Conservation (phyloP, 331 rosid genomes). For the Malus hybrid region DNA sequence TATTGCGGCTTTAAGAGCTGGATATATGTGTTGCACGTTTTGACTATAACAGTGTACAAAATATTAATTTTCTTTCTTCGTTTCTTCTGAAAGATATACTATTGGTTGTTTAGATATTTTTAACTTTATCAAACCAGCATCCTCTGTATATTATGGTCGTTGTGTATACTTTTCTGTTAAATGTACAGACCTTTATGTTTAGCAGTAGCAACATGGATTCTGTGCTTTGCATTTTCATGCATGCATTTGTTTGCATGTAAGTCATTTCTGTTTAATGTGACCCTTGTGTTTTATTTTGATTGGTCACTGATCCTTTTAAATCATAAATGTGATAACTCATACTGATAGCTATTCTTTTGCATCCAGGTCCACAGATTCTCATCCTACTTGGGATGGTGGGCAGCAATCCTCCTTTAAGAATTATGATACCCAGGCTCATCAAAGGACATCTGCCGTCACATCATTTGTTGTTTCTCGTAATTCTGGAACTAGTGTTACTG, state of each 20-base stretch:
- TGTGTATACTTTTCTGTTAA: background rate
- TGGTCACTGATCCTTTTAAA: background rate
- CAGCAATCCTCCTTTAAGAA: conserved; percentile 13
- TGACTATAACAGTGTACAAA: background rate
- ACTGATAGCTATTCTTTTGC: conserved; percentile 20
- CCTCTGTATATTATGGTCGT: background rate
- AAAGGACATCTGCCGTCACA: conserved; percentile 28
- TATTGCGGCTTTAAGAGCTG: background rate
- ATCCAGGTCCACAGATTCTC: conserved; percentile 30
- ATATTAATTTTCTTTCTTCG: background rate
- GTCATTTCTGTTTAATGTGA: background rate
- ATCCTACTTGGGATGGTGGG: conserved; percentile 31
- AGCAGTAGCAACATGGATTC: background rate
- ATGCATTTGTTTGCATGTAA: background rate
- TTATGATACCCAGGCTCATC: conserved; percentile 33
- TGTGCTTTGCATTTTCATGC: background rate
- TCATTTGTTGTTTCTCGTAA: conserved; percentile 37
- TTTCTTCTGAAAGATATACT: background rate
- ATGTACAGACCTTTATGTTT: background rate
- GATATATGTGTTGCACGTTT: background rate
- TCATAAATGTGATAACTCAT: background rate
- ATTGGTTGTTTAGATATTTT: background rate
- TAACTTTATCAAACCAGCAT: background rate
- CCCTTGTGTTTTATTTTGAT: background rate
- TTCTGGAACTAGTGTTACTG: conserved; percentile 31